phyloP scores from a whole-genome alignment of 2,329 filamentous ascomycete species.

The Dactylonectria estremocensis region DNA sequence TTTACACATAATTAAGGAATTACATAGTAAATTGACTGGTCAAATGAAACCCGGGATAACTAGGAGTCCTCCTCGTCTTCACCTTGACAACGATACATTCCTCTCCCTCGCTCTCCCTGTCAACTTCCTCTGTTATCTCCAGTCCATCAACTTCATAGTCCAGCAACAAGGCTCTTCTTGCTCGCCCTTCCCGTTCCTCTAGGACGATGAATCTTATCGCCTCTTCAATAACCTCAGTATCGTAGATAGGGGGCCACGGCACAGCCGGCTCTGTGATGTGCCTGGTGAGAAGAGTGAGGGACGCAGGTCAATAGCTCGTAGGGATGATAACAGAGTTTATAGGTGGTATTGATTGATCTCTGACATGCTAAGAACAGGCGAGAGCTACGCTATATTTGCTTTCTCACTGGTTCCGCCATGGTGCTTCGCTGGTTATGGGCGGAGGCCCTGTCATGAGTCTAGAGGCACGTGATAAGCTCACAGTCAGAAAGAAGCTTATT shows the following conservation, averaged over 20 bases:
- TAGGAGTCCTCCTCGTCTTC: neutral
- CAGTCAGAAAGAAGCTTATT: neutral
- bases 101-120: neutral
- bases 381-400: too few relatives aligned
- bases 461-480: too few relatives aligned
- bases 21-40: neutral
- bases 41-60: neutral
- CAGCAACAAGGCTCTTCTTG: neutral
- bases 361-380: too few relatives aligned
- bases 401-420: too few relatives aligned
- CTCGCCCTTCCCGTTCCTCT: neutral
- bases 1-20: neutral
- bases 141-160: neutral
- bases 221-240: neutral
- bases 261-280: neutral
- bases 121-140: neutral
- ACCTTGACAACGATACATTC: neutral
- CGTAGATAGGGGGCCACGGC: neutral
- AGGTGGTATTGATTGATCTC: too few relatives aligned
- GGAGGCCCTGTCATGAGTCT: too few relatives aligned
- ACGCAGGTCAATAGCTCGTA: too few relatives aligned
- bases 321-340: too few relatives aligned
- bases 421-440: too few relatives aligned
- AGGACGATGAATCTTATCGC: neutral
- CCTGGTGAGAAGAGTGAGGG: too few relatives aligned